A percentile compares a stretch with the other conserved stretches of the same genome.
These are phyloP conservation scores for Aspergillus sclerotioniger DNA, from an alignment of 495 filamentous ascomycete genomes.

Conservation along the genomic window DNA sequence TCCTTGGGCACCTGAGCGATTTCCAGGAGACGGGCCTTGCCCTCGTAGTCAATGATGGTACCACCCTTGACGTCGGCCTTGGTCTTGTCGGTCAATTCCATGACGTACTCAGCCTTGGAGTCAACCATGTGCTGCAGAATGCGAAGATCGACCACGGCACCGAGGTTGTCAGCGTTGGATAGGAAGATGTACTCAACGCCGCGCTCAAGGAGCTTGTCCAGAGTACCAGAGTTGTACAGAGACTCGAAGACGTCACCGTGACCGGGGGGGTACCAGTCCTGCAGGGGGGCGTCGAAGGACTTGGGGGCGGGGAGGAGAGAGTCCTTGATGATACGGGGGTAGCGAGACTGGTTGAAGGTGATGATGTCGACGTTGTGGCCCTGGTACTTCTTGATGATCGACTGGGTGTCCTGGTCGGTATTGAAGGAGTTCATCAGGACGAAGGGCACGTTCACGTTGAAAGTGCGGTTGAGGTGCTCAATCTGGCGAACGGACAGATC, in stretches of 20 bases:
- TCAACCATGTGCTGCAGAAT: constrained; percentile 99
- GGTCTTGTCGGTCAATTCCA: constrained; percentile 99
- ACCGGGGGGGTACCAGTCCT: constrained; percentile 98
- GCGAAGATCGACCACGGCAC: constrained; percentile 93
- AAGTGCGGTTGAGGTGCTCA: constrained; percentile 97
- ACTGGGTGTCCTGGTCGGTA: constrained; percentile 95
- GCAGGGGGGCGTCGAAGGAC: constrained; percentile 78
- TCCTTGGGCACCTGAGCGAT: constrained; percentile 99
- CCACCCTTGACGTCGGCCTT: constrained; percentile 99
- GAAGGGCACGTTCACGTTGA: constrained; percentile 96
- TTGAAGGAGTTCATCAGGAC: constrained; percentile 99
- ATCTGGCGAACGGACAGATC: constrained; percentile 99
- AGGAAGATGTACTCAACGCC: constrained; percentile 98
- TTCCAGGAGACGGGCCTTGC: constrained; percentile 91
- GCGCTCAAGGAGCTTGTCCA: constrained; percentile 91
- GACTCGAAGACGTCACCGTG: constrained; percentile 99
- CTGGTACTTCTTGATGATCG: constrained; percentile 99
- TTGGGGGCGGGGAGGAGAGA: constrained; percentile 95
- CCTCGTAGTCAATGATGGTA: constrained; percentile 99
- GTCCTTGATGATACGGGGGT: constrained; percentile 96
- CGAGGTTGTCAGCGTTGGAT: constrained; percentile 98
- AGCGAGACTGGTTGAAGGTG: constrained; percentile 99
- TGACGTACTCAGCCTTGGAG: constrained; percentile 94
- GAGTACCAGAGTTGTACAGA: constrained; percentile 97
- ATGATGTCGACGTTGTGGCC: constrained; percentile 99